Base-by-base conservation (phyloP, 108 stramenopile genomes). In the Skeletonema menzelii region DNA sequence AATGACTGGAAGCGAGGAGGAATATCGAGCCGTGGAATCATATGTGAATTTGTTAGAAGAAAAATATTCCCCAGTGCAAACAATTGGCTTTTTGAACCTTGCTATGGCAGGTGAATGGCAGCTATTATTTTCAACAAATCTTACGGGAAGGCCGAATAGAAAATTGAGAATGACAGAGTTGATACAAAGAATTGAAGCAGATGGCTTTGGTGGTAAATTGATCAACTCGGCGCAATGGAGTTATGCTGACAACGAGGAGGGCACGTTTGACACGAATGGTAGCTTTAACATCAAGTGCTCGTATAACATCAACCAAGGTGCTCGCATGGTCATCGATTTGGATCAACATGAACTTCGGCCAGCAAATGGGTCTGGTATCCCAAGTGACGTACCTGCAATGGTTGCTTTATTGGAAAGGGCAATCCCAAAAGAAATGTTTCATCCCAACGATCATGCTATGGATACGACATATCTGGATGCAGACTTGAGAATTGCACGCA, bases 391-490 rank as follows among this genome's bases (percentile, higher is more conserved):
- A 6, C 69, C 74, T 30, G 70, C 28, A 5, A 60, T 91, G 68
- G 86, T 87, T 34, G 85, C 70, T 12, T 69, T 83, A 55, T 59
- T 92, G 24, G 66, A 80, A 53, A 71, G 84, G 47, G 79, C 87
- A 1, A 85, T 92, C 57, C 91, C 91, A 17, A 82, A 69, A 53
- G 87, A 89, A 63, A 17, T 92, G 38, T 92, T 89, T 69, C 85
- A 92, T 81, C 86, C 88, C 0, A 63, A 71, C 24, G 76, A 82
- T 20, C 84, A 86, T 67, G 83, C 86, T 26, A 84, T 88, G 76
- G 91, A 89, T 59, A 89, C 85, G 34, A 88, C 91, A 20, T 92
- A 92, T 71, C 59, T 88, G 61, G 91, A 92, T 71, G 86, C 61
- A 15, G 80, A 89, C 17, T 70, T 92, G 64, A 81, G 85, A 40